phyloP scores from a whole-genome alignment of 208 protist species.

The Acanthamoeba polyphaga region DNA sequence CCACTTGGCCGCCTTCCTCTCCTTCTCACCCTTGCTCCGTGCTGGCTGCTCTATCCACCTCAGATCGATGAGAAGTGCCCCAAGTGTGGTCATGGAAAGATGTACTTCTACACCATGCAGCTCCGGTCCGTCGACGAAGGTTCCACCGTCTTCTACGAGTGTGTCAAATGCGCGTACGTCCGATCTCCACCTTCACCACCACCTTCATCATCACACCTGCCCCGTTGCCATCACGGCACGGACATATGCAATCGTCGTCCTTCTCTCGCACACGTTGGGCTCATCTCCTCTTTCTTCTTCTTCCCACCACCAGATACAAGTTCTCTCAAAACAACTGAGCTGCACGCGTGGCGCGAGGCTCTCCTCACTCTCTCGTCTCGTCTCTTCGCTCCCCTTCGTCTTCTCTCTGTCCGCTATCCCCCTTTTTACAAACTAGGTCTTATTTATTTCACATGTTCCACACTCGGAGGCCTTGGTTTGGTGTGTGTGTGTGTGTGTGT shows the following conservation, averaged over 20 bases:
- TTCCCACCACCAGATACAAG: conserved; percentile 52
- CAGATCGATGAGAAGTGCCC: conserved; percentile 90
- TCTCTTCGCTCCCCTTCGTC: neutral
- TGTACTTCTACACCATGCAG: conserved; percentile 90
- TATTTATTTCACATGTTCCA: neutral
- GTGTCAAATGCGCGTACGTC: conserved; percentile 85
- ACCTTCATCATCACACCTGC: too few relatives aligned
- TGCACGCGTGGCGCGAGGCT: too few relatives aligned
- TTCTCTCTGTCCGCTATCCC: neutral
- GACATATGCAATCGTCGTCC: neutral
- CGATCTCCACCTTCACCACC: neutral
- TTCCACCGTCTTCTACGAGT: conserved; percentile 92
- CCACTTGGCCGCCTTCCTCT: neutral
- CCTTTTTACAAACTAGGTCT: neutral
- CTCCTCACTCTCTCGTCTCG: neutral
- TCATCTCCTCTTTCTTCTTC: neutral
- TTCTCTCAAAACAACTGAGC: conserved; percentile 72
- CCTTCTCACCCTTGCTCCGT: neutral
- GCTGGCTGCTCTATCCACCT: neutral
- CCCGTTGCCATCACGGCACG: too few relatives aligned
- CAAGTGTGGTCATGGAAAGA: conserved; percentile 87
- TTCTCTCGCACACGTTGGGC: neutral
- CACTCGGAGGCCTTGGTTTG: neutral
- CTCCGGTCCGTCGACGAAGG: conserved; percentile 92
- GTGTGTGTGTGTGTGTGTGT: neutral